Percentiles rank a stretch among this genome's conserved stretches.
Conservation (phyloP, 177 flowering plant genomes). For the Vitis hybrid region DNA sequence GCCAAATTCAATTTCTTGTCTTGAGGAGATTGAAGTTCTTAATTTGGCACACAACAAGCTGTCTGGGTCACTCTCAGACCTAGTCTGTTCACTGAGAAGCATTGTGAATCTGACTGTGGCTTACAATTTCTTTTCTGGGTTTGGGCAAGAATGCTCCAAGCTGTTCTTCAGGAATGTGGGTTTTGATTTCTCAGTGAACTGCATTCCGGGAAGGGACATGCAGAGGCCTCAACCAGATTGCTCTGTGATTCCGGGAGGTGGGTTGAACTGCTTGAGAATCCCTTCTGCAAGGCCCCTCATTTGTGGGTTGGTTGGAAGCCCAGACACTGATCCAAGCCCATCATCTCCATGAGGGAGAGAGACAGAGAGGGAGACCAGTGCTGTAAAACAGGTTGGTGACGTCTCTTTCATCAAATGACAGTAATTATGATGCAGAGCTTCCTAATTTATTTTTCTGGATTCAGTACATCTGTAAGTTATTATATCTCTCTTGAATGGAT, state of each 20-base stretch:
- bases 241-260: constrained; percentile 47
- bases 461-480: neutral
- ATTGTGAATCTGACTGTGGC: constrained; percentile 66
- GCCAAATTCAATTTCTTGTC: constrained; percentile 77
- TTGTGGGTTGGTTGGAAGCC: constrained; percentile 35
- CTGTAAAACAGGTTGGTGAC: constrained; percentile 14
- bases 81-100: constrained; percentile 64
- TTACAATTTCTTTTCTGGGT: constrained; percentile 86
- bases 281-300: constrained; percentile 58
- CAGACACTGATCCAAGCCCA: neutral
- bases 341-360: constrained; percentile 18
- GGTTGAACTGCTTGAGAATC: constrained; percentile 69
- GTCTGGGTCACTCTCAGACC: constrained; percentile 71
- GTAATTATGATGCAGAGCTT: constrained; percentile 17
- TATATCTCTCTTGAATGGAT: neutral
- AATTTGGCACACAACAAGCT: constrained; percentile 77
- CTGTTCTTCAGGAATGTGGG: constrained; percentile 53
- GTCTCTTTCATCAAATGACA: constrained; percentile 17
- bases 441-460: constrained; percentile 8
- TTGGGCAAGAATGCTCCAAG: constrained; percentile 56
- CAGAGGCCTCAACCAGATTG: constrained; percentile 89
- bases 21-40: constrained; percentile 62
- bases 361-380: neutral
- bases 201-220: constrained; percentile 74
- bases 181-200: constrained; percentile 75